phyloP scores from a whole-genome alignment of 2,329 filamentous ascomycete genomes.

The Aspergillus ustus region DNA sequence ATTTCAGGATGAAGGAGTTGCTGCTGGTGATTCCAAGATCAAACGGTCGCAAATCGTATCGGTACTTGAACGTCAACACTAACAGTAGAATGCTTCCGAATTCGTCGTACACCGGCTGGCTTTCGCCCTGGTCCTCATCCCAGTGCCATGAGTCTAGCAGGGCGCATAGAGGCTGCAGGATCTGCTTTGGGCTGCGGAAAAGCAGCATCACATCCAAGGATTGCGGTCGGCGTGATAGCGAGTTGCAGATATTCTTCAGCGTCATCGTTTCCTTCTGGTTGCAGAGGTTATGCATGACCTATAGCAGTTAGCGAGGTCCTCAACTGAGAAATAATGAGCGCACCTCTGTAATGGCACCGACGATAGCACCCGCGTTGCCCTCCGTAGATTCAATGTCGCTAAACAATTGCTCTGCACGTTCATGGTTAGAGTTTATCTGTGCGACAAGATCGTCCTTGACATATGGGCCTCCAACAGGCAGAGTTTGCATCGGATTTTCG shows the following conservation, averaged over 20 bases:
- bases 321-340: conserved; percentile 24
- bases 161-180: conserved; percentile 62
- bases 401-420: conserved; percentile 75
- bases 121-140: conserved; percentile 67
- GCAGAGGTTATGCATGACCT: conserved; percentile 61
- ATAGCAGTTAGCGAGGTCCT: conserved; percentile 13
- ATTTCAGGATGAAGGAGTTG: conserved; percentile 60
- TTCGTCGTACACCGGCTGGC: conserved; percentile 69
- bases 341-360: conserved; percentile 75
- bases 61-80: conserved; percentile 61
- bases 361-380: conserved; percentile 86
- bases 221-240: conserved; percentile 59
- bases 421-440: conserved; percentile 76
- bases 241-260: conserved; percentile 64
- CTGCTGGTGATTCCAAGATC: conserved; percentile 58
- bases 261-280: conserved; percentile 66
- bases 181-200: conserved; percentile 60
- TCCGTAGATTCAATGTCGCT: conserved; percentile 86
- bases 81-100: conserved; percentile 66
- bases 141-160: conserved; percentile 67
- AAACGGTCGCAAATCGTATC: conserved; percentile 57
- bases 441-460: conserved; percentile 77
- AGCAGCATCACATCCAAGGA: conserved; percentile 64
- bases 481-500: conserved; percentile 79
- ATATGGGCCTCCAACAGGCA: conserved; percentile 68